Percentiles rank a stretch among this genome's conserved stretches.
These are phyloP conservation scores for Dactylellina drechsleri DNA, from an alignment of 2,329 filamentous ascomycete genomes.

Conservation along the genomic window DNA sequence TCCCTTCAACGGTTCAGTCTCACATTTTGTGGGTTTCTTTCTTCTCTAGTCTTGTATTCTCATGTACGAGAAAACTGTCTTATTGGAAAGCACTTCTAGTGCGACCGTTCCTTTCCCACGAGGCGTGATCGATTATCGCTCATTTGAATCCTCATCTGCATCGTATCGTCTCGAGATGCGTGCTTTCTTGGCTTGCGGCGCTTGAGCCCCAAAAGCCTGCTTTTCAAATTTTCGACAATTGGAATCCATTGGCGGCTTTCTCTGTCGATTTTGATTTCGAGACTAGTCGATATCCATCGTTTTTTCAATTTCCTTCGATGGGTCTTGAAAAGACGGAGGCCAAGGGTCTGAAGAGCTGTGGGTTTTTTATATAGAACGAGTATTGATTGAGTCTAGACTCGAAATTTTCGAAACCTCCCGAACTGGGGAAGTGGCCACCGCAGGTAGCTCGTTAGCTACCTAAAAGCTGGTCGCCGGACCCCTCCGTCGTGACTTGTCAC, in stretches of 20 bases:
- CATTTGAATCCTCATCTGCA: not conserved
- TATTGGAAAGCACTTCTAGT: no score
- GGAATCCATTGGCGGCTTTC: not conserved
- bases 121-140: not conserved
- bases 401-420: not conserved
- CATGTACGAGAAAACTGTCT: no score
- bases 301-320: constrained; percentile 7
- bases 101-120: not conserved
- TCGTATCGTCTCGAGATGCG: not conserved
- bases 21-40: constrained; percentile 8
- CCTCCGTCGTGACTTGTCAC: constrained; percentile 48
- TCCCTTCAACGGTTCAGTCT: constrained; percentile 14
- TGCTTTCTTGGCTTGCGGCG: not conserved
- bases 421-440: no score
- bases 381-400: constrained; percentile 11
- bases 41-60: not conserved
- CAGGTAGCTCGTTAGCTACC: not conserved
- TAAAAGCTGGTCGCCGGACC: constrained; percentile 1
- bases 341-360: not conserved
- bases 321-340: constrained; percentile 2
- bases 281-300: constrained; percentile 34
- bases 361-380: constrained; percentile 25
- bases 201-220: constrained; percentile 1
- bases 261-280: constrained; percentile 11
- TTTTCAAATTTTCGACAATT: not conserved